These are phyloP conservation scores for Backusella liffmaniae DNA, from an alignment of 192 early-diverging fungal species.

Conservation along the genomic window DNA sequence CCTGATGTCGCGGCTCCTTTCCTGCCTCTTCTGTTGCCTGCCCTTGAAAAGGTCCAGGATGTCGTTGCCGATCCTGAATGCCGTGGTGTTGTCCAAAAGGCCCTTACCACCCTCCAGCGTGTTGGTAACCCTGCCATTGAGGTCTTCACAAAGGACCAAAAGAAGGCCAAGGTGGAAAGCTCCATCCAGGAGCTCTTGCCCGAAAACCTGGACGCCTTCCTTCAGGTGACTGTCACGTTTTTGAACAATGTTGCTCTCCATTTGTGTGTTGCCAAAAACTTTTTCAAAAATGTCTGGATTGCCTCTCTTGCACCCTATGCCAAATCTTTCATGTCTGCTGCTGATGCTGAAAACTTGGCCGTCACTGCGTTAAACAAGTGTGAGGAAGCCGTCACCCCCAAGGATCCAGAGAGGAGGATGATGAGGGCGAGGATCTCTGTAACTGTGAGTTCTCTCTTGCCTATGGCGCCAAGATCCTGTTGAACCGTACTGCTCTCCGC, in stretches of 20 bases:
- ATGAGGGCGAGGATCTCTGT: slow-evolving; percentile 55
- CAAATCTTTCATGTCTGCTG: slow-evolving; percentile 53
- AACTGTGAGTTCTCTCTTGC: slow-evolving; percentile 83
- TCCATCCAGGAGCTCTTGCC: slow-evolving; percentile 55
- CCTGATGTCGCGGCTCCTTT: slow-evolving; percentile 77
- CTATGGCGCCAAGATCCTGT: slow-evolving; percentile 79
- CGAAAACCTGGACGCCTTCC: slow-evolving; percentile 49
- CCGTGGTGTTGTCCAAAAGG: slow-evolving; percentile 66
- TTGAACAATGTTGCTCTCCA: slow-evolving; percentile 54
- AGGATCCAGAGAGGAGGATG: slow-evolving; percentile 42
- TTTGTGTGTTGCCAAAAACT: slow-evolving; percentile 61
- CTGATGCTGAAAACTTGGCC: slow-evolving; percentile 50
- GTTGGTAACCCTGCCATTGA: slow-evolving; percentile 58
- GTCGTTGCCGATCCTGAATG: slow-evolving; percentile 76
- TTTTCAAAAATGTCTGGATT: slow-evolving; percentile 67
- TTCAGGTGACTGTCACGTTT: slow-evolving; percentile 56
- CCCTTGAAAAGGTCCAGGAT: slow-evolving; percentile 75
- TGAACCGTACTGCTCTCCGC: slow-evolving; percentile 62
- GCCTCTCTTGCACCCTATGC: slow-evolving; percentile 56
- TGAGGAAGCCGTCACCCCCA: slow-evolving; percentile 42
- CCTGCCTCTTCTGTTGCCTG: slow-evolving; percentile 75
- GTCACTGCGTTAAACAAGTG: slow-evolving; percentile 45
- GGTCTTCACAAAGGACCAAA: slow-evolving; percentile 53
- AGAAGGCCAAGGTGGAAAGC: slow-evolving; percentile 42
- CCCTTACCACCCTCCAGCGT: slow-evolving; percentile 65